Conservation (phyloP, 495 filamentous ascomycete species). For the Margaritispora aquatica region DNA sequence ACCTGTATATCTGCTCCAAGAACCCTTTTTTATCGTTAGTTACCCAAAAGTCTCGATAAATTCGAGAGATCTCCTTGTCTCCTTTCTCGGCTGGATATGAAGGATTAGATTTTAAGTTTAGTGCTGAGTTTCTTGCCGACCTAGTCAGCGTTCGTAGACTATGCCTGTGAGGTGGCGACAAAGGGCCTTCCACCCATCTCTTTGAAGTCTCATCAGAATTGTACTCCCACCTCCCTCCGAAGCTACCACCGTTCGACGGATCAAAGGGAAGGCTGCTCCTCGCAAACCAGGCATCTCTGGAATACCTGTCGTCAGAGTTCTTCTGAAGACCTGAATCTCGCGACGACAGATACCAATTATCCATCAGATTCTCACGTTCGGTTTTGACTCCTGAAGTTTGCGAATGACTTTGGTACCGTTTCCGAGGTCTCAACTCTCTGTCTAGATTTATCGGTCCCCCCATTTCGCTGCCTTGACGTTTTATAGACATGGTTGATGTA, state of each 20-base stretch:
- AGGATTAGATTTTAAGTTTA: not conserved
- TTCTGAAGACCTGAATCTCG: not conserved
- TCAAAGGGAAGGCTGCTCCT: not conserved
- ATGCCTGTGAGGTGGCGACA: not conserved
- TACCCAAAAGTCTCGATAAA: slow-evolving; percentile 8
- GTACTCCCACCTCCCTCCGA: slow-evolving; percentile 4
- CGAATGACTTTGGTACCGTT: not conserved
- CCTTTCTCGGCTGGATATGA: not conserved
- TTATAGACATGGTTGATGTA: not conserved
- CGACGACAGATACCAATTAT: slow-evolving; percentile 10
- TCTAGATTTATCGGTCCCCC: slow-evolving; percentile 1
- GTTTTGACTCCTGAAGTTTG: not conserved
- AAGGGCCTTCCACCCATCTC: not conserved
- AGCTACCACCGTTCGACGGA: no score
- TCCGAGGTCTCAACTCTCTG: not conserved
- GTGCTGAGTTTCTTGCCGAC: not conserved
- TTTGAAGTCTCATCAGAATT: not conserved
- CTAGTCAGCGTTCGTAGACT: not conserved
- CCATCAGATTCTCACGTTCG: slow-evolving; percentile 6
- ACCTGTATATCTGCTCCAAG: not conserved
- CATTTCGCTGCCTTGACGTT: not conserved
- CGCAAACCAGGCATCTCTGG: not conserved
- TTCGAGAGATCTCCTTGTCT: slow-evolving; percentile 1
- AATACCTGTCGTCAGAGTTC: not conserved
- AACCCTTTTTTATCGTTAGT: not conserved